These are phyloP conservation scores for Dactylellina sp. DNA, from an alignment of 2,329 filamentous ascomycete genomes.

Conservation along the genomic window DNA sequence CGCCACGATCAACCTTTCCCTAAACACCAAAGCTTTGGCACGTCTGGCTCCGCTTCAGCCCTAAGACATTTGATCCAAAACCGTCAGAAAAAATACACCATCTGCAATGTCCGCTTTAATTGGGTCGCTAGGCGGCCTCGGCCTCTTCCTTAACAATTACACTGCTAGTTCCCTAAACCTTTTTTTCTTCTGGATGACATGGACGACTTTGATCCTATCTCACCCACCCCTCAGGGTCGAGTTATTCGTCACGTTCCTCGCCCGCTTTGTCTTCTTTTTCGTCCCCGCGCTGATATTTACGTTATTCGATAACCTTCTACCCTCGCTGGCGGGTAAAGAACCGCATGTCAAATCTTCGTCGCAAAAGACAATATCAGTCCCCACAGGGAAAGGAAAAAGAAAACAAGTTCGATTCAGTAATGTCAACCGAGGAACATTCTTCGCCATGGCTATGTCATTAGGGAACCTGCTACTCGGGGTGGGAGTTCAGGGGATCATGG, in stretches of 20 bases:
- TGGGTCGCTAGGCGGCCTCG: conserved; percentile 67
- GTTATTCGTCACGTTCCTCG: conserved; percentile 75
- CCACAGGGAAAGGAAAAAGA: conserved; percentile 66
- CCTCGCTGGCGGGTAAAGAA: conserved; percentile 76
- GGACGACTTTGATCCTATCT: conserved; percentile 83
- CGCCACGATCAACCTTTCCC: conserved; percentile 16
- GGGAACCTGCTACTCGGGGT: conserved; percentile 70
- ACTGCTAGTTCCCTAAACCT: conserved; percentile 85
- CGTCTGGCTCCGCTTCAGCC: too few species aligned
- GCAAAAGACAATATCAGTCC: conserved; percentile 66
- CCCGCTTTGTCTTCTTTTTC: conserved; percentile 78
- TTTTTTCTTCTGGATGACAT: conserved; percentile 90
- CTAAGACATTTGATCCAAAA: not conserved
- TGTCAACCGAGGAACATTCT: conserved; percentile 58
- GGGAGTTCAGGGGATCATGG: conserved; percentile 69
- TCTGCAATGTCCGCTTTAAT: conserved; percentile 45
- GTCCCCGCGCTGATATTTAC: conserved; percentile 79
- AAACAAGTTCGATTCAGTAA: conserved; percentile 58
- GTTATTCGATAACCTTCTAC: conserved; percentile 76
- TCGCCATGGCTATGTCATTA: conserved; percentile 69
- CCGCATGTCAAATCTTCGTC: conserved; percentile 60
- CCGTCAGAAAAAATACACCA: not conserved
- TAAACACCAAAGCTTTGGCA: too few species aligned
- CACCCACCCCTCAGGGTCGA: conserved; percentile 81
- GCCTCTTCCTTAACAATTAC: conserved; percentile 74